Base-by-base conservation (phyloP, 2,329 filamentous ascomycete species). In the Elsinoe perseae region DNA sequence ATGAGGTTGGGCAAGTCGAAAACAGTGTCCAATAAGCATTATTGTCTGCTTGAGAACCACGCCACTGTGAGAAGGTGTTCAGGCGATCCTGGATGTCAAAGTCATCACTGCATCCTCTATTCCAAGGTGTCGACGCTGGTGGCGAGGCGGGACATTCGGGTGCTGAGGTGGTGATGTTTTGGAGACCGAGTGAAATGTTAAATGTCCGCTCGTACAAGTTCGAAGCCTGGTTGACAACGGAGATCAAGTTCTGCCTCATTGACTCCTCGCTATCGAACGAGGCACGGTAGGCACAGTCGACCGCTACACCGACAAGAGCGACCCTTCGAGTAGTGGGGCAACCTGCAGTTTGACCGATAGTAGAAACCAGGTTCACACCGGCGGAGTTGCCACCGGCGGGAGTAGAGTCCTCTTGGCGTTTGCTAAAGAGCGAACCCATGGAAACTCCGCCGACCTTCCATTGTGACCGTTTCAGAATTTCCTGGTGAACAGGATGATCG, bases 11-110 rank as follows among this genome's bases (percentile, higher is more conserved):
- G 70, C 90, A 95, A 14, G 81, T 89, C 55, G 84, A 91, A 65
- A 95, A 77, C 27, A 95, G 77, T 2, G 88, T 95, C 92, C 92
- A 98, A 72, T 95, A 95, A 14, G 91, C 91, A 70, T 95, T 95
- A 53, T 72, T 78, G 69, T 98, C 93, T 3, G 77, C 72, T 61
- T 83, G 84, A 46, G 82, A 76, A 12, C 91, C 89, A 61, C 93
- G 83, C 93, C 93, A 98, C 48, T 77, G 72, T 1, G 91, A 96
- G 70, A 98, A 97, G 20, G 88, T 75, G 69, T 90, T 95, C 53
- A 98, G 75, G 0, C 93, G 87, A 61, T 85, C 78, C 44, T 84
- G 84, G 60, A 98, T 89, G 25, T 81, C 78, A 32, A 77, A 75
- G 57, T 66, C 70, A 58, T 74, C 68, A 57, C 76, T 79, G 71